These are phyloP conservation scores for Phialemoniopsis sp. DNA, from an alignment of 2,329 filamentous ascomycete species.

Conservation along the genomic window DNA sequence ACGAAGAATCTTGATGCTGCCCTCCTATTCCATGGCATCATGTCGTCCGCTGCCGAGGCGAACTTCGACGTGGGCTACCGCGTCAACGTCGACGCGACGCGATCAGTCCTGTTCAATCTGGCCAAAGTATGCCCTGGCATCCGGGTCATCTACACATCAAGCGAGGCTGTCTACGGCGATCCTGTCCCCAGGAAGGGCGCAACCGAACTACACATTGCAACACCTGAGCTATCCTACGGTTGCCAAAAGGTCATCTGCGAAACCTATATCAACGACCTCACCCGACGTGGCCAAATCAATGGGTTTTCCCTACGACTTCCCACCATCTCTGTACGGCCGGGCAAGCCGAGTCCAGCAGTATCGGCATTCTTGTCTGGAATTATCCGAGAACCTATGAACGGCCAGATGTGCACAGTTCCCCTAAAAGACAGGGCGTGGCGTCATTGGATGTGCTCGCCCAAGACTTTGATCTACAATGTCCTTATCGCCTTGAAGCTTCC, in stretches of 20 bases:
- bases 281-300: constrained; percentile 43
- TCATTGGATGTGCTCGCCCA: constrained; percentile 49
- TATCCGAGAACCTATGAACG: constrained; percentile 45
- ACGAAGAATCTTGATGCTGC: constrained; percentile 31
- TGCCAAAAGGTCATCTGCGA: constrained; percentile 52
- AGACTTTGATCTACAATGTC: constrained; percentile 44
- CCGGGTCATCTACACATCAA: constrained; percentile 47
- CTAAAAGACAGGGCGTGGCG: constrained; percentile 35
- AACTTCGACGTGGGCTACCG: constrained; percentile 41
- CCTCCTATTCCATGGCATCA: constrained; percentile 52
- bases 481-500: constrained; percentile 25
- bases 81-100: constrained; percentile 50
- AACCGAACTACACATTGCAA: constrained; percentile 35
- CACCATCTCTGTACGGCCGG: constrained; percentile 46
- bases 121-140: constrained; percentile 37
- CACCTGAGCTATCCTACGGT: constrained; percentile 50
- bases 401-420: constrained; percentile 41
- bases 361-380: constrained; percentile 50
- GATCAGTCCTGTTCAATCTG: constrained; percentile 42
- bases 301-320: constrained; percentile 47
- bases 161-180: constrained; percentile 48
- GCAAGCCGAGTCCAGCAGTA: constrained; percentile 47
- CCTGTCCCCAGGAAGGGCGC: constrained; percentile 33
- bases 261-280: constrained; percentile 49
- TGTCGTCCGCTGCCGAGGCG: constrained; percentile 50